Conservation (phyloP, 352 stramenopile species). For the Globisporangium cylindrosporum region DNA sequence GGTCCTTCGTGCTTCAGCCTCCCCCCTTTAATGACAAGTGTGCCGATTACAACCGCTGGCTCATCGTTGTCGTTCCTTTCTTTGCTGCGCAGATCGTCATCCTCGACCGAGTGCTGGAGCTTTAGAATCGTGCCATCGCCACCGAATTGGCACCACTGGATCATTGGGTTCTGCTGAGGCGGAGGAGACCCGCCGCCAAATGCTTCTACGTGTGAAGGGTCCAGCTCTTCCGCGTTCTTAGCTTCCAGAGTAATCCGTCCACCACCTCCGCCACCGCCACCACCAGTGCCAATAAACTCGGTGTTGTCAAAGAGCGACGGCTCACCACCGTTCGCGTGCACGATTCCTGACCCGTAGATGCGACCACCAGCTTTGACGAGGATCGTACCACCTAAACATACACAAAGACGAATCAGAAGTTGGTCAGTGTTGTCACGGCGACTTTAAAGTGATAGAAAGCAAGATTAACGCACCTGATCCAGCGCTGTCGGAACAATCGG, state of each 20-base stretch:
- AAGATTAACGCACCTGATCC: constrained; percentile 33
- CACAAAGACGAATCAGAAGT: not conserved
- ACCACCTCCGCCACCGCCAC: constrained; percentile 56
- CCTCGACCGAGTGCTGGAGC: constrained; percentile 32
- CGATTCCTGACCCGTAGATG: constrained; percentile 38
- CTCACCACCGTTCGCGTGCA: constrained; percentile 55
- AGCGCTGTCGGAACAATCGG: constrained; percentile 56
- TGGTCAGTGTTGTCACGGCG: not conserved
- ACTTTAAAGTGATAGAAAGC: not conserved
- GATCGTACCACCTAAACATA: constrained; percentile 43
- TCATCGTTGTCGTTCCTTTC: not conserved
- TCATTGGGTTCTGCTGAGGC: constrained; percentile 23
- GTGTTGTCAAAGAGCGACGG: constrained; percentile 35
- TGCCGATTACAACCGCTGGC: constrained; percentile 22
- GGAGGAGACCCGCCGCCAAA: constrained; percentile 45
- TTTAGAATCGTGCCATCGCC: constrained; percentile 77
- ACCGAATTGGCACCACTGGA: constrained; percentile 78
- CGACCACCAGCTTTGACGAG: constrained; percentile 30
- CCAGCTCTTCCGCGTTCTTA: constrained; percentile 36
- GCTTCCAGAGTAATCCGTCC: constrained; percentile 56
- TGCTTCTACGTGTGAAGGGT: constrained; percentile 36
- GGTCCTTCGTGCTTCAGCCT: constrained; percentile 47
- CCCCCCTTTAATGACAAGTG: constrained; percentile 56
- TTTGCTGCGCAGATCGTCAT: constrained; percentile 9
- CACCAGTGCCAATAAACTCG: constrained; percentile 23